phyloP scores from a whole-genome alignment of 2,329 filamentous ascomycete species.

The Exophiala lecanii-corni region DNA sequence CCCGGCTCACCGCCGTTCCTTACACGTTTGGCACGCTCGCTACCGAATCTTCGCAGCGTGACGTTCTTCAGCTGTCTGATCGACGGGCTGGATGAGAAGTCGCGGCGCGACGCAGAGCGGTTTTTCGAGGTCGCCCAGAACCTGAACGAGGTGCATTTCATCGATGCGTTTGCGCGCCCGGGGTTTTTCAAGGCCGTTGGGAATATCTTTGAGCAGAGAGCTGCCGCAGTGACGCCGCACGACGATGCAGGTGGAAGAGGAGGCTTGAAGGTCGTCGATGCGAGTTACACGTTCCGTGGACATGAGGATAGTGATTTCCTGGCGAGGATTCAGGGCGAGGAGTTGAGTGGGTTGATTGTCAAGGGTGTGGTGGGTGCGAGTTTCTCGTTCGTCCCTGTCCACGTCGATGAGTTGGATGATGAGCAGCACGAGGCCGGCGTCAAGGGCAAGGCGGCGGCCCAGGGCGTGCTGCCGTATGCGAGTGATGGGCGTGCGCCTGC shows the following conservation, averaged over 20 bases:
- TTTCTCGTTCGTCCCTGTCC: slow-evolving; percentile 18
- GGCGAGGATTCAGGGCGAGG: slow-evolving; percentile 32
- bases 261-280: slow-evolving; percentile 42
- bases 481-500: slow-evolving; percentile 20
- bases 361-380: slow-evolving; percentile 17
- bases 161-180: slow-evolving; percentile 43
- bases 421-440: slow-evolving; percentile 6
- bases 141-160: slow-evolving; percentile 42
- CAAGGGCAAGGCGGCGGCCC: slow-evolving; percentile 10
- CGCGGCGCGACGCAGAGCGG: slow-evolving; percentile 36
- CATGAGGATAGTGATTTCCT: slow-evolving; percentile 42
- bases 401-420: slow-evolving; percentile 10
- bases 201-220: slow-evolving; percentile 22
- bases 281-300: slow-evolving; percentile 44
- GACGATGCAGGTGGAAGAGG: background rate
- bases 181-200: slow-evolving; percentile 37
- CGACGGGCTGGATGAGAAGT: slow-evolving; percentile 38
- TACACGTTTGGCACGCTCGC: slow-evolving; percentile 33
- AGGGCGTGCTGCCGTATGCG: slow-evolving; percentile 23
- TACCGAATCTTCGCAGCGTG: slow-evolving; percentile 40
- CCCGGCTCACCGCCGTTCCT: slow-evolving; percentile 39
- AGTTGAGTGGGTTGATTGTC: slow-evolving; percentile 16
- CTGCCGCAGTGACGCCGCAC: slow-evolving; percentile 2
- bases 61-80: slow-evolving; percentile 46
- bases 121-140: slow-evolving; percentile 36